These are phyloP conservation scores for Pichia sp. DNA, from an alignment of 1,139 yeast species.

Conservation along the genomic window DNA sequence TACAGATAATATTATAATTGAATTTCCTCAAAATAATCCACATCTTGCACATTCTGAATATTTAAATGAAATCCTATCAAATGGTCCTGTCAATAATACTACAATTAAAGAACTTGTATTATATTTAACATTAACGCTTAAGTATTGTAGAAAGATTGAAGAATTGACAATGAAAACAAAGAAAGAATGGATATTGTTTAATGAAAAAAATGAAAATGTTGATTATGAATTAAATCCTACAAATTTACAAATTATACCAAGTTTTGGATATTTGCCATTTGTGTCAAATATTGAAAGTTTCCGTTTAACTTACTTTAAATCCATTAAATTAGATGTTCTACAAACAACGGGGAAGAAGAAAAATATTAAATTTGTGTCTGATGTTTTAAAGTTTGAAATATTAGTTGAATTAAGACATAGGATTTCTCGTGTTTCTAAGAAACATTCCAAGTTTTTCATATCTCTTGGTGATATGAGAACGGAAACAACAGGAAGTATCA, in stretches of 20 bases:
- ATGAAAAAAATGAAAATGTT: slow-evolving; percentile 11
- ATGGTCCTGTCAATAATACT: slow-evolving; percentile 11
- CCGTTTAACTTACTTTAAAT: slow-evolving; percentile 21
- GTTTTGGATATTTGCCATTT: slow-evolving; percentile 6
- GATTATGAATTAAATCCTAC: slow-evolving; percentile 10
- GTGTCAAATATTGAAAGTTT: slow-evolving; percentile 21
- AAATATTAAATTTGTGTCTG: slow-evolving; percentile 4
- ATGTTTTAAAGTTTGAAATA: slow-evolving; percentile 16
- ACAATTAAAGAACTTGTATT: slow-evolving; percentile 23
- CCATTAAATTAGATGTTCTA: slow-evolving; percentile 12
- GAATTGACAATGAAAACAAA: neutral
- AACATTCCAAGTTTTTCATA: slow-evolving; percentile 21
- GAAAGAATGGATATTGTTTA: slow-evolving; percentile 11
- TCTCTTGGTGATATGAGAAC: slow-evolving; percentile 11
- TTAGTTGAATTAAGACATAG: slow-evolving; percentile 23
- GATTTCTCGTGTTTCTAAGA: slow-evolving; percentile 15
- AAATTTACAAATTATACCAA: slow-evolving; percentile 7
- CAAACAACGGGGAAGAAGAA: slow-evolving; percentile 7
- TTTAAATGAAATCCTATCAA: slow-evolving; percentile 16
- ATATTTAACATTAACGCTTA: slow-evolving; percentile 26
- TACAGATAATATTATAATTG: slow-evolving; percentile 20
- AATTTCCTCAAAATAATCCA: slow-evolving; percentile 25
- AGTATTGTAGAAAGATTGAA: slow-evolving; percentile 17
- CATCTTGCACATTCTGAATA: slow-evolving; percentile 22
- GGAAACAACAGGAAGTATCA: slow-evolving; percentile 6